Evolutionary conservation across 148 eudicot genomes (phyloP).

Genomic region (Silene latifolia): DNA sequence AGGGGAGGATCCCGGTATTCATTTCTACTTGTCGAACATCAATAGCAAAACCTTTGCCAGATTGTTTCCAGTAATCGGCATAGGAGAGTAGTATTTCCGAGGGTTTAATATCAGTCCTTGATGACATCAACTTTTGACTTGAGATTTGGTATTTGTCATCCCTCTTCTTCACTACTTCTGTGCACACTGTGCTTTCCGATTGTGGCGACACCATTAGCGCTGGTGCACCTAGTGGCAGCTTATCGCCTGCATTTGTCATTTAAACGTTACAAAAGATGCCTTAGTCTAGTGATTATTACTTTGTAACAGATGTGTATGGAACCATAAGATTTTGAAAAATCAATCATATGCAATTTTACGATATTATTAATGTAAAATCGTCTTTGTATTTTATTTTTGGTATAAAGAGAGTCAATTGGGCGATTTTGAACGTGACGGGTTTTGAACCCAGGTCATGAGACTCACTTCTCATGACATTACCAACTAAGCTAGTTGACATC

Average conservation of each 20-base stretch:
- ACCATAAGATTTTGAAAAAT: no score
- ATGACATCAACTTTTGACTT: slow-evolving; percentile 12
- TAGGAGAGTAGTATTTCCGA: slow-evolving; percentile 9
- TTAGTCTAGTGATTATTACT: no score
- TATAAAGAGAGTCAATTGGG: no score
- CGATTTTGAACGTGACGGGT: no score
- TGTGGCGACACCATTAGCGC: slow-evolving; percentile 44
- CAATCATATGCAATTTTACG: no score
- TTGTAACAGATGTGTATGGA: no score
- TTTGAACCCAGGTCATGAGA: no score
- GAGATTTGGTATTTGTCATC: slow-evolving; percentile 27
- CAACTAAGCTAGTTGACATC: no score
- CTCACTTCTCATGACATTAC: no score
- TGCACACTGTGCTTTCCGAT: slow-evolving; percentile 22
- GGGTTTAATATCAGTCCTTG: slow-evolving; percentile 22
- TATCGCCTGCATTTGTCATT: slow-evolving; percentile 18
- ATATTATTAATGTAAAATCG: no score
- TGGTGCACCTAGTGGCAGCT: slow-evolving; percentile 35
- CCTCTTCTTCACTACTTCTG: slow-evolving; percentile 21
- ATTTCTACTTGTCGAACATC: slow-evolving; percentile 25
- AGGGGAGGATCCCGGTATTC: slow-evolving; percentile 15
- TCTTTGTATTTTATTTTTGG: no score
- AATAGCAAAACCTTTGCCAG: slow-evolving; percentile 34
- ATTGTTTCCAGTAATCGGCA: slow-evolving; percentile 36
- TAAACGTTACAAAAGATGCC: neutral